Conservation (phyloP, 306 rosid species). For the Vigna unguiculata region DNA sequence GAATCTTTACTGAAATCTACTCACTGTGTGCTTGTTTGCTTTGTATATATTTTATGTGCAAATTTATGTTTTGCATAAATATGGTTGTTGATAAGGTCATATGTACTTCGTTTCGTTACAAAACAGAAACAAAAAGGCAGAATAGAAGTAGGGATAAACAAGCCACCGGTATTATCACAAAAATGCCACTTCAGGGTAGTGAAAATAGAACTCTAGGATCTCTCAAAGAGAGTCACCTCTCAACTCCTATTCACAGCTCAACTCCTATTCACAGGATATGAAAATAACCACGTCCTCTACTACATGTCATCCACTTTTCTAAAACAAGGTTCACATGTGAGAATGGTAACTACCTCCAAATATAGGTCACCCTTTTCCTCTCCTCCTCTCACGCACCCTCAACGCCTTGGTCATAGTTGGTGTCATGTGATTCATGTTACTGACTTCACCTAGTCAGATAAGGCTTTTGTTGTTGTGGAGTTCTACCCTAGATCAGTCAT, state of each 20-base stretch:
- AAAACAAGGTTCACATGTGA: neutral
- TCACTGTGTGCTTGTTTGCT: slow-evolving; percentile 30
- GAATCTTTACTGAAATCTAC: slow-evolving; percentile 40
- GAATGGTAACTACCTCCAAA: neutral
- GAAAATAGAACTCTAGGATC: neutral
- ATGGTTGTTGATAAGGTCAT: slow-evolving; percentile 22
- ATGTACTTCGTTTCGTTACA: neutral
- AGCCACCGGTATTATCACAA: neutral
- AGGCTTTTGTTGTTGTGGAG: neutral
- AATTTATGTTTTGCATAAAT: slow-evolving; percentile 6
- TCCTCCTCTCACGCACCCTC: neutral
- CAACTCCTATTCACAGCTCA: neutral
- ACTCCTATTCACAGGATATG: neutral
- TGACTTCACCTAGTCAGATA: neutral
- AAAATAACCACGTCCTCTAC: neutral
- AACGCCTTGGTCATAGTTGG: neutral
- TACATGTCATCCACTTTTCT: neutral
- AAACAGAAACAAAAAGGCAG: neutral
- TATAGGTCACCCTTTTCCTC: neutral
- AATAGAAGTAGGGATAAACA: neutral
- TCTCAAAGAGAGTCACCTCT: neutral
- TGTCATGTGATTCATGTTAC: neutral
- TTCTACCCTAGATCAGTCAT: slow-evolving; percentile 13
- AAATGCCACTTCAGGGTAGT: neutral
- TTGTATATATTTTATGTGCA: slow-evolving; percentile 18